A percentile compares a stretch with the other conserved stretches of the same genome.
Evolutionary conservation across 768 basidiomycete genomes (phyloP).

Genomic region (Lentinula sp.): DNA sequence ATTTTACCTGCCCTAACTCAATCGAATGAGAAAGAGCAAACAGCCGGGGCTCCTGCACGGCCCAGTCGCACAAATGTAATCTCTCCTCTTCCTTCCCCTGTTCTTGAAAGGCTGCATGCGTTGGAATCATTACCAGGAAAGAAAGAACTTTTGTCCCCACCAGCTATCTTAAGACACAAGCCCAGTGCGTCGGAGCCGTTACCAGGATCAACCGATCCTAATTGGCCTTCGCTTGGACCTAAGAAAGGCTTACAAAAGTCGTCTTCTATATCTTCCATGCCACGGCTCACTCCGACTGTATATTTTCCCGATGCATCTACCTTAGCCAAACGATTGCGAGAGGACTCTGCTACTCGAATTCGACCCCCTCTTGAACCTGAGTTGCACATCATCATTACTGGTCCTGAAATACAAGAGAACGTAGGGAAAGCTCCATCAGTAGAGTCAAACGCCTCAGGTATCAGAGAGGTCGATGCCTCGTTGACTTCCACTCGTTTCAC

Average conservation of each 20-base stretch:
- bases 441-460: too few species aligned
- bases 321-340: neutral
- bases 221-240: neutral
- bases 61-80: neutral
- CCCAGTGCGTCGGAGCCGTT: neutral
- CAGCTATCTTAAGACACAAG: neutral
- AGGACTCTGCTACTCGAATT: neutral
- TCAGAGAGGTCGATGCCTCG: too few species aligned
- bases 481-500: too few species aligned
- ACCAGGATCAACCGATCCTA: neutral
- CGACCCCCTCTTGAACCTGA: neutral
- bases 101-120: neutral
- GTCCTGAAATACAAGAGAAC: neutral
- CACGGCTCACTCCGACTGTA: neutral
- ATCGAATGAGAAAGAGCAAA: neutral
- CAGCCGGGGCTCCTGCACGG: neutral
- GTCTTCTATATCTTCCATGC: neutral
- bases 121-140: neutral
- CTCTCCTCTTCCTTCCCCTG: neutral
- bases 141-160: neutral
- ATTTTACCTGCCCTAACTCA: neutral
- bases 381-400: neutral
- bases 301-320: neutral
- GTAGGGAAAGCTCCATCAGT: neutral
- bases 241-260: slow-evolving; percentile 1